Conservation (phyloP, 805 yeast species). For the Torulaspora gathmanii region DNA sequence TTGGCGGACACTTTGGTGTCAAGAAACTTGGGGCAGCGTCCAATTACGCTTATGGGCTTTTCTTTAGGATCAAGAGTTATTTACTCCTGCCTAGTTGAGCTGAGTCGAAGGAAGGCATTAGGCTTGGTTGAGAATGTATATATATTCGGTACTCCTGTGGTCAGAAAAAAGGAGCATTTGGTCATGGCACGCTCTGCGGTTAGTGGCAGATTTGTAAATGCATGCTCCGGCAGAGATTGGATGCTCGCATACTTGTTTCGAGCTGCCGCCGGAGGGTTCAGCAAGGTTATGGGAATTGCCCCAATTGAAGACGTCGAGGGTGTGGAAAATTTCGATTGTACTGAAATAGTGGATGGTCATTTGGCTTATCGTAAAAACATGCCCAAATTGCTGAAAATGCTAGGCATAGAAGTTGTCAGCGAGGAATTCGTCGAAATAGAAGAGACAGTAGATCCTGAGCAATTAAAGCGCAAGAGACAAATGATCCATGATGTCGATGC, state of each 20-base stretch:
- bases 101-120: constrained; percentile 77
- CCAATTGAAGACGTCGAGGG: constrained; percentile 60
- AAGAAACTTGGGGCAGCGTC: constrained; percentile 86
- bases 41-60: constrained; percentile 88
- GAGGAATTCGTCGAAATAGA: constrained; percentile 95
- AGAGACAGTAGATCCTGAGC: constrained; percentile 83
- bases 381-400: constrained; percentile 65
- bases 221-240: constrained; percentile 92
- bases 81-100: constrained; percentile 80
- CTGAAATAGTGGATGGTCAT: constrained; percentile 86
- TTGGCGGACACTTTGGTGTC: constrained; percentile 86
- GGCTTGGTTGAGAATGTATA: constrained; percentile 88
- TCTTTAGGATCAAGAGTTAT: constrained; percentile 90
- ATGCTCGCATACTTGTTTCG: constrained; percentile 89
- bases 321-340: constrained; percentile 82
- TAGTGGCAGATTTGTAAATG: constrained; percentile 84
- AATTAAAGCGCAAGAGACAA: constrained; percentile 75
- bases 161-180: constrained; percentile 71
- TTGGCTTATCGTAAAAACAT: constrained; percentile 95
- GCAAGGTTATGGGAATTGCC: constrained; percentile 86
- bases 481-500: constrained; percentile 81
- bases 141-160: constrained; percentile 83
- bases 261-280: constrained; percentile 92
- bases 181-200: constrained; percentile 78
- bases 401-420: constrained; percentile 76